Conservation (phyloP, 208 protist species). For the Crithidia bombi region DNA sequence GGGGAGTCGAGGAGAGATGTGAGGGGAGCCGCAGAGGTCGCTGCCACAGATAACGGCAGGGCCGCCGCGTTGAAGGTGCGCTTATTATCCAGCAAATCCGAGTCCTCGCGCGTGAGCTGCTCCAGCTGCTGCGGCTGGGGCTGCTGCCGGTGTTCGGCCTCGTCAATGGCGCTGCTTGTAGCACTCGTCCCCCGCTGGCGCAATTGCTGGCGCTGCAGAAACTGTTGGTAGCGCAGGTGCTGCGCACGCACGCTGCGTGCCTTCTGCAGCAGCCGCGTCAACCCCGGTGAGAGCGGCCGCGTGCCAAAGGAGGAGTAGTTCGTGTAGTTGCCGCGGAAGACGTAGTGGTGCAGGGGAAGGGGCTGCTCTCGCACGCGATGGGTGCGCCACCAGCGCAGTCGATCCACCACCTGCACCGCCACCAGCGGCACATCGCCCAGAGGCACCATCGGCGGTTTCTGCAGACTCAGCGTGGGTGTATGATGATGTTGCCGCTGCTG, state of each 20-base stretch:
- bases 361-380: slow-evolving; percentile 50
- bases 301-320: slow-evolving; percentile 62
- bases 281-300: slow-evolving; percentile 35
- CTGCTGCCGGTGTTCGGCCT: slow-evolving; percentile 3
- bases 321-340: slow-evolving; percentile 40
- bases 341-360: slow-evolving; percentile 45
- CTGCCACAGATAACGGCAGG: background rate
- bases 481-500: slow-evolving; percentile 18
- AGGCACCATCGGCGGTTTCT: slow-evolving; percentile 2
- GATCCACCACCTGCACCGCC: slow-evolving; percentile 66
- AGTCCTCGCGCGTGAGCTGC: background rate
- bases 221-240: slow-evolving; percentile 14
- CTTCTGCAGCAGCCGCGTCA: slow-evolving; percentile 28
- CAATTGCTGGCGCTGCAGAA: slow-evolving; percentile 16
- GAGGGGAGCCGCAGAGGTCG: background rate
- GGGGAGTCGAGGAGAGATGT: background rate
- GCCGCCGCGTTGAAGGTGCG: background rate
- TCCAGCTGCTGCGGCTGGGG: slow-evolving; percentile 5
- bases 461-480: background rate
- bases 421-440: background rate
- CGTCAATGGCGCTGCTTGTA: background rate
- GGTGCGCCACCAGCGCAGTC: slow-evolving; percentile 73
- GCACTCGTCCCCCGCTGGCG: slow-evolving; percentile 1
- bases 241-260: slow-evolving; percentile 22
- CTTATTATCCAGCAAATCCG: slow-evolving; percentile 28